These are phyloP conservation scores for Blastomyces emzantsi DNA, from an alignment of 2,329 filamentous ascomycete species.

Conservation along the genomic window DNA sequence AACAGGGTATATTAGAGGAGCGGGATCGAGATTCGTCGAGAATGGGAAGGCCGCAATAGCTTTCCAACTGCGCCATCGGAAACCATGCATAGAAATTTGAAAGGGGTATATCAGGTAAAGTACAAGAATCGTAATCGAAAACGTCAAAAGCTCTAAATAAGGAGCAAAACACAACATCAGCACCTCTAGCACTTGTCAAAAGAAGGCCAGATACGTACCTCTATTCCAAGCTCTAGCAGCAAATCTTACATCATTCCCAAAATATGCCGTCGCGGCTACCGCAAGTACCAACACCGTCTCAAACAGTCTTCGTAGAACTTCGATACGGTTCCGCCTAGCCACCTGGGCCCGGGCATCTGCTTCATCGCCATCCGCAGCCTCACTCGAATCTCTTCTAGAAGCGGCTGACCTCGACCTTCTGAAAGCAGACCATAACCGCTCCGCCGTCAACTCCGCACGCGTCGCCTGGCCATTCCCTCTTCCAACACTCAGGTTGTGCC, in stretches of 20 bases:
- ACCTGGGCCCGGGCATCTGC: constrained; percentile 18
- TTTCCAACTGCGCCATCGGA: constrained; percentile 24
- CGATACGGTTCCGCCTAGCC: constrained; percentile 30
- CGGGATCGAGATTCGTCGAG: constrained; percentile 77
- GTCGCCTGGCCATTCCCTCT: constrained; percentile 22
- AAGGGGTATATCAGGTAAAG: constrained; percentile 48
- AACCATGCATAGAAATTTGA: constrained; percentile 36
- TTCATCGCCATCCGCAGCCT: constrained; percentile 22
- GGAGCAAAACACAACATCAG: constrained; percentile 13
- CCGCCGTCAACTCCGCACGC: constrained; percentile 23
- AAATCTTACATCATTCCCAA: constrained; percentile 25
- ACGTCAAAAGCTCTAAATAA: constrained; percentile 27
- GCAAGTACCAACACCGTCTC: constrained; percentile 48
- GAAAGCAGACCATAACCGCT: constrained; percentile 24
- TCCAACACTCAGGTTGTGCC: constrained; percentile 62
- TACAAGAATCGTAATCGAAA: constrained; percentile 24
- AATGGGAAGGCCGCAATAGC: constrained; percentile 47
- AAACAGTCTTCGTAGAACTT: constrained; percentile 41
- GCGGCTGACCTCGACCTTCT: constrained; percentile 19
- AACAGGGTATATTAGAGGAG: constrained; percentile 79
- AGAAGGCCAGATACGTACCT: constrained; percentile 23
- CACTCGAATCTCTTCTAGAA: constrained; percentile 27
- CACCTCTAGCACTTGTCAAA: neutral
- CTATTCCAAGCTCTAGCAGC: constrained; percentile 31
- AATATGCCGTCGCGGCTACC: constrained; percentile 40